Base-by-base conservation (phyloP, 257 asterid species). In the Ilex asprella region DNA sequence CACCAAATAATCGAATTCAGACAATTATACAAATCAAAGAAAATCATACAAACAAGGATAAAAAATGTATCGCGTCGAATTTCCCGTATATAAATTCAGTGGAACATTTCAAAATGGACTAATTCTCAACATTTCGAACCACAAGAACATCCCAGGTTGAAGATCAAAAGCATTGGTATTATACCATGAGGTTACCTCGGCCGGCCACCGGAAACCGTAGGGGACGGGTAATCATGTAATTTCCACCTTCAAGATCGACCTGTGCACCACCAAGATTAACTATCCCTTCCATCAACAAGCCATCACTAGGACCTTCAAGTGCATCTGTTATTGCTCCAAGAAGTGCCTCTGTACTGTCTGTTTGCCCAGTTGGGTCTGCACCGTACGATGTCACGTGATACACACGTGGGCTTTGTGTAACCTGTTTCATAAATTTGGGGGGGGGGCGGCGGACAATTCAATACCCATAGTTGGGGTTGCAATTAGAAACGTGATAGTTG, bases 241-340 rank as follows among this genome's bases (percentile, higher is more conserved):
- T 70, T 2, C 98, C 96, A 14, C 96, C 96, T 58, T 88, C 92
- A 44, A 91, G 98, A 73, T 78, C 75, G 35, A 91, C 66, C 60
- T 81, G 75, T 27, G 88, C 91, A 12, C 98, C 98, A 12, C 96
- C 98, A 39, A 91, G 96, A 74, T 91, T 86, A 44, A 49, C 75
- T 12, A 91, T 75, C 10, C 93, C 91, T 10, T 67, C 31, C 3
- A 77, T 64, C 79, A 91, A 65, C 71, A 74, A 60, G 16, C 95
- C 95, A 54, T 73, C 70, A 1, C 73, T 71, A 2, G 93, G 85
- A 1, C 83, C 92, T 2, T 68, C 49, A 13, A 84, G 78, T 12
- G 96, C 98, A 30, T 84, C 96, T 0, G 85, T 49, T 30, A 91
- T 61, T 2, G 95, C 98, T 27, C 67, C 60, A 2, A 77, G 67